A percentile compares a stretch with the other conserved stretches of the same genome.
Evolutionary conservation across 352 stramenopile species (phyloP).

Genomic region (Pythium phragmitis): DNA sequence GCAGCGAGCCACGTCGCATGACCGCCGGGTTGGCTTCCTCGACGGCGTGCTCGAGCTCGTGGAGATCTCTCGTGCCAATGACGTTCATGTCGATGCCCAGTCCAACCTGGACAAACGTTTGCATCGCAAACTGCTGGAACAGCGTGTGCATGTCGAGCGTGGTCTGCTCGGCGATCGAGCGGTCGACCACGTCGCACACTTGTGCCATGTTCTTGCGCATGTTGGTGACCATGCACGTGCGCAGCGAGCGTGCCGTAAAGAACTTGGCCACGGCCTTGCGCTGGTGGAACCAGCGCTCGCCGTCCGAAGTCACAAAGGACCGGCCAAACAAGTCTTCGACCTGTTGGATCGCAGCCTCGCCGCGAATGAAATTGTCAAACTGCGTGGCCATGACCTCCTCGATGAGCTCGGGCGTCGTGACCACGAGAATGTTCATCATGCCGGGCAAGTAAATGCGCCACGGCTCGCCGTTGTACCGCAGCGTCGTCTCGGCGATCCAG

Average conservation of each 20-base stretch:
- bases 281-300: conserved; percentile 31
- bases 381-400: conserved; percentile 36
- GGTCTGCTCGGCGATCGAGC: not conserved
- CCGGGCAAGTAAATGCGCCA: conserved; percentile 28
- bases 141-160: conserved; percentile 29
- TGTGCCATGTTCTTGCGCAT: conserved; percentile 23
- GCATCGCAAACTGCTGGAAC: conserved; percentile 52
- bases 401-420: conserved; percentile 25
- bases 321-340: conserved; percentile 28
- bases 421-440: conserved; percentile 18
- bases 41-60: conserved; percentile 48
- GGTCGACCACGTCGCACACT: conserved; percentile 19
- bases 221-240: conserved; percentile 23
- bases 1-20: conserved; percentile 42
- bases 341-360: conserved; percentile 14
- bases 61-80: conserved; percentile 31
- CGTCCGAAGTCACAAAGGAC: conserved; percentile 28
- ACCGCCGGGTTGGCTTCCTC: conserved; percentile 30
- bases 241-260: conserved; percentile 34
- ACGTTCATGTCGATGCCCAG: conserved; percentile 47
- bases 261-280: conserved; percentile 32
- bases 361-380: conserved; percentile 33
- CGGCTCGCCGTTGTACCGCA: conserved; percentile 16
- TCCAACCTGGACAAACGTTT: conserved; percentile 50
- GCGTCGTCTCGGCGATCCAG: conserved; percentile 34